phyloP scores from a whole-genome alignment of 179 eudicot species.

The Kewa caespitosa region DNA sequence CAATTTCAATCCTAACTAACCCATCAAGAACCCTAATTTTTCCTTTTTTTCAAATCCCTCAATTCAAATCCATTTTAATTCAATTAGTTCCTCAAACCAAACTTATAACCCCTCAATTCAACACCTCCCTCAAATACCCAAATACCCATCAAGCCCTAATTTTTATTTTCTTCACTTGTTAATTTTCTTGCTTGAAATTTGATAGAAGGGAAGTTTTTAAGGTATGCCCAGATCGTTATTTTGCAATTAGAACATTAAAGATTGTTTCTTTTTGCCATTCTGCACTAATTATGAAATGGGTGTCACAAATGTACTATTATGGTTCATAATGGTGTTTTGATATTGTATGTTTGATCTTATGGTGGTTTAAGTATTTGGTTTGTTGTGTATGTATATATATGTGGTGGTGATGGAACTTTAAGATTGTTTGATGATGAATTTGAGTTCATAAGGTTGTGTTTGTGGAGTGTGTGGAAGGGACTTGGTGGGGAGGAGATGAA shows the following conservation, averaged over 20 bases:
- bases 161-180: constrained; percentile 6
- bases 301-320: neutral
- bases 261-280: neutral
- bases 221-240: constrained; percentile 22
- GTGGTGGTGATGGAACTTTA: neutral
- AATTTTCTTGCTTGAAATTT: neutral
- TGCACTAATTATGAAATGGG: constrained; percentile 8
- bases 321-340: neutral
- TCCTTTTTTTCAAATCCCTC: neutral
- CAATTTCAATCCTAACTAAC: neutral
- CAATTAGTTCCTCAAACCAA: neutral
- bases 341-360: neutral
- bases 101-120: neutral
- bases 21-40: constrained; percentile 32
- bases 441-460: constrained; percentile 3
- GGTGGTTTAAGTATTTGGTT: no score
- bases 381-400: neutral
- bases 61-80: neutral
- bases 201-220: neutral
- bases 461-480: constrained; percentile 17
- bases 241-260: constrained; percentile 3
- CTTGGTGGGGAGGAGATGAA: constrained; percentile 35
- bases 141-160: neutral
- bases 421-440: constrained; percentile 15
- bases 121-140: neutral